These are phyloP conservation scores for Pythium myriotylum DNA, from an alignment of 352 stramenopile genomes.

Conservation along the genomic window DNA sequence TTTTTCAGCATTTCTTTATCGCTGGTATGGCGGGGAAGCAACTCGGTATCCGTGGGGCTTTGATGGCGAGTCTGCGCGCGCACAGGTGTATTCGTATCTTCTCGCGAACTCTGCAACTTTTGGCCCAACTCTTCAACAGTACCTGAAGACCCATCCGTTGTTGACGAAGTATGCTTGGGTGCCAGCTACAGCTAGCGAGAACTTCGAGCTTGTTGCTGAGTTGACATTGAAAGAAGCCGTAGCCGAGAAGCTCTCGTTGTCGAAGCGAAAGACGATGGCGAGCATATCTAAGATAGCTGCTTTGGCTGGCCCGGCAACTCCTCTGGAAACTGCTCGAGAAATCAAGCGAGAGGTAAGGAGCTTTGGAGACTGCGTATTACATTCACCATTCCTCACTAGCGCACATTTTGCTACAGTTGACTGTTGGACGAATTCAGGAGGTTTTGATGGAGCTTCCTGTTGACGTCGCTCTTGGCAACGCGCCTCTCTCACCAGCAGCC, in stretches of 20 bases:
- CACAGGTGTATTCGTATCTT: slow-evolving; percentile 64
- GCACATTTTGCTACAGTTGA: slow-evolving; percentile 40
- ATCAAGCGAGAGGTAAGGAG: slow-evolving; percentile 64
- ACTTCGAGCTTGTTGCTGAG: slow-evolving; percentile 61
- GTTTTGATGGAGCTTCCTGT: slow-evolving; percentile 61
- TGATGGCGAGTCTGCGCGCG: slow-evolving; percentile 26
- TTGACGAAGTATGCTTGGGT: slow-evolving; percentile 68
- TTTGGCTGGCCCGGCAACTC: slow-evolving; percentile 48
- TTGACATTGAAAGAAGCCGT: slow-evolving; percentile 60
- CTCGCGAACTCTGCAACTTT: slow-evolving; percentile 66
- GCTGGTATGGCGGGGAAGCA: slow-evolving; percentile 79
- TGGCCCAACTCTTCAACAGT: slow-evolving; percentile 56
- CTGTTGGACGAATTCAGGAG: slow-evolving; percentile 59
- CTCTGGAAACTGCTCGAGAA: slow-evolving; percentile 39
- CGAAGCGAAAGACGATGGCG: slow-evolving; percentile 72
- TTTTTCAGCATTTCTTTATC: slow-evolving; percentile 69
- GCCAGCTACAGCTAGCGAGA: slow-evolving; percentile 62
- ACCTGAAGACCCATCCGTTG: slow-evolving; percentile 60
- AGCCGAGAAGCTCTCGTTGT: slow-evolving; percentile 50
- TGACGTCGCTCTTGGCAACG: slow-evolving; percentile 35
- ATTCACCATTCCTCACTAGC: not conserved
- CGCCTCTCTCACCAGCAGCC: slow-evolving; percentile 46
- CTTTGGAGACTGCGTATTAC: not conserved
- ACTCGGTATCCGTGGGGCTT: slow-evolving; percentile 62
- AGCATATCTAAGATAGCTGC: slow-evolving; percentile 84